Conservation (phyloP, 2,329 filamentous ascomycete species). For the Ampelomyces quisqualis region DNA sequence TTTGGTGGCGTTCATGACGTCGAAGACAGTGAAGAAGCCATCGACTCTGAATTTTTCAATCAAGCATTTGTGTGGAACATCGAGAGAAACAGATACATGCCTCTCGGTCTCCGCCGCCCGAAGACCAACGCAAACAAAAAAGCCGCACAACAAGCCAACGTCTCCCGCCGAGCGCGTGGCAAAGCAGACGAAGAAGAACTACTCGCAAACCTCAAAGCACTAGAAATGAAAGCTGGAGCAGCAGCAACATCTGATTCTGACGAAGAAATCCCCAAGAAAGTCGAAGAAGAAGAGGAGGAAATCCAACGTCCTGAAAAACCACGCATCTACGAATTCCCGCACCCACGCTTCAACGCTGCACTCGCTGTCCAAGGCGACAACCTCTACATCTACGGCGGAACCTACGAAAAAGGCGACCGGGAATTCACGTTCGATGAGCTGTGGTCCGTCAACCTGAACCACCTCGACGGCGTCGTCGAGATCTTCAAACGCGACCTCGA, state of each 20-base stretch:
- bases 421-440: constrained; percentile 97
- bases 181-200: constrained; percentile 92
- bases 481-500: constrained; percentile 82
- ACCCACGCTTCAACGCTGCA: constrained; percentile 87
- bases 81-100: constrained; percentile 93
- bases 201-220: constrained; percentile 77
- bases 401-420: constrained; percentile 89
- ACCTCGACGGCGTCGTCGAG: constrained; percentile 90
- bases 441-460: constrained; percentile 89
- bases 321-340: constrained; percentile 77
- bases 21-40: constrained; percentile 87
- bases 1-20: constrained; percentile 96
- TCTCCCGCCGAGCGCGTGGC: constrained; percentile 63
- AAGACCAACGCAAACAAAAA: constrained; percentile 66
- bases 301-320: constrained; percentile 58
- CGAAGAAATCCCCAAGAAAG: constrained; percentile 31
- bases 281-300: constrained; percentile 47
- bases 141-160: constrained; percentile 40
- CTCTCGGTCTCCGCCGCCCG: constrained; percentile 72
- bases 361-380: constrained; percentile 89
- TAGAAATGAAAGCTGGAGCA: constrained; percentile 74
- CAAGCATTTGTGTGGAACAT: constrained; percentile 90
- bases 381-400: constrained; percentile 92
- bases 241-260: constrained; percentile 45
- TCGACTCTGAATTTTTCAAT: constrained; percentile 97